Base-by-base conservation (phyloP, 1,139 yeast species). In the Hyphopichia pseudoburtonii region DNA sequence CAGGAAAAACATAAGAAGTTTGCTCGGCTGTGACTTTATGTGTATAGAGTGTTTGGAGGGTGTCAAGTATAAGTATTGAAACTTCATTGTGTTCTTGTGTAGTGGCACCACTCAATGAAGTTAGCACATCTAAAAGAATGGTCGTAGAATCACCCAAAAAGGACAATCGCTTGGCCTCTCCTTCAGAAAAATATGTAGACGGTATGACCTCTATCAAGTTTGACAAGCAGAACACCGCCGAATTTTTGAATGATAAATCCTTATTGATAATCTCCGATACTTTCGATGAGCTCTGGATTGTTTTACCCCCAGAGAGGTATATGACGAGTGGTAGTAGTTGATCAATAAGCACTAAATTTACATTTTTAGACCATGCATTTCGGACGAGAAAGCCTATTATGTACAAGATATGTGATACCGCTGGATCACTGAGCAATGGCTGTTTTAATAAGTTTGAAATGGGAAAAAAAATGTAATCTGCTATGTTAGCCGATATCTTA, bases 391-490 rank as follows among this genome's bases (percentile, higher is more conserved):
- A 63, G 2, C 56, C 55, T 5, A 70, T 34, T 6, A 69, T 57
- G 4, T 49, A 46, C 21, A 70, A 48, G 4, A 69, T 44, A 33
- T 57, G 50, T 12, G 43, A 45, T 2, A 52, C 46, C 3, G 56
- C 51, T 1, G 42, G 23, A 21, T 53, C 60, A 18, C 45, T 46
- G 17, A 70, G 48, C 5, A 32, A 33, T 5, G 58, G 50, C 28
- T 57, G 62, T 42, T 65, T 64, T 23, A 70, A 45, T 27, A 69
- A 41, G 30, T 50, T 54, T 2, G 75, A 61, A 12, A 70, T 38
- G 1, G 76, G 76, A 38, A 60, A 68, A 45, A 70, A 70, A 3
- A 70, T 51, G 41, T 70, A 70, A 47, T 70, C 76, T 0, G 73
- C 74, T 15, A 70, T 41, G 19, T 59, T 64, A 5, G 61, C 47